These are phyloP conservation scores for Phytophthora hybrid DNA, from an alignment of 352 stramenopile species.

Conservation along the genomic window DNA sequence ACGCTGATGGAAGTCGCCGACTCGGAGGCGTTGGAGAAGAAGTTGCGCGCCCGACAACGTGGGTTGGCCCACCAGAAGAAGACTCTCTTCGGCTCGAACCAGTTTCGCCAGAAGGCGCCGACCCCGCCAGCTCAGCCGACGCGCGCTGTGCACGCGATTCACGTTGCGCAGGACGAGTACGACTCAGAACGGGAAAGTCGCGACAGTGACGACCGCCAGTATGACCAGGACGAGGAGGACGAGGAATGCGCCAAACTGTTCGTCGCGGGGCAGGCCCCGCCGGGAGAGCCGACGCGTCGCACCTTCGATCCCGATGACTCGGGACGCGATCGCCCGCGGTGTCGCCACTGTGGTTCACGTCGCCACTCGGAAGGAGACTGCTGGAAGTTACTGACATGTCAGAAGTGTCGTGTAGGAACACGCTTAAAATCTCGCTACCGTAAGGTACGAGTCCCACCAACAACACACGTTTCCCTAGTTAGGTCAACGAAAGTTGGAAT, in stretches of 20 bases:
- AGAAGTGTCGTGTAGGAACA: too few relatives aligned
- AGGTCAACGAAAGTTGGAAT: too few relatives aligned
- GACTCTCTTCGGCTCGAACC: conserved; percentile 1
- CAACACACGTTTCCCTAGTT: too few relatives aligned
- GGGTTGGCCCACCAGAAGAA: conserved; percentile 4
- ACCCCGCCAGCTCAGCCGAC: neutral
- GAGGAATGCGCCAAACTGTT: conserved; percentile 9
- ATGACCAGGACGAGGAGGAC: conserved; percentile 10
- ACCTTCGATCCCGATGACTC: neutral
- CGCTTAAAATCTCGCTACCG: too few relatives aligned
- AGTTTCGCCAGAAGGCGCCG: conserved; percentile 13
- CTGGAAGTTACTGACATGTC: neutral
- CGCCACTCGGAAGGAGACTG: neutral
- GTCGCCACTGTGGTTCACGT: conserved; percentile 9
- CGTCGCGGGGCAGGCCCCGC: neutral
- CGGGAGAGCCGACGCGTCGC: neutral
- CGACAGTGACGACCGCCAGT: conserved; percentile 6
- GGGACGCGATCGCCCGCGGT: conserved; percentile 4
- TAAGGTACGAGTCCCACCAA: too few relatives aligned
- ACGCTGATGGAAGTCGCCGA: neutral
- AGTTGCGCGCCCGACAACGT: conserved; percentile 11
- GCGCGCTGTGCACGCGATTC: neutral
- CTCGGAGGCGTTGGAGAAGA: conserved; percentile 1
- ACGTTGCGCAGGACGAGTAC: neutral
- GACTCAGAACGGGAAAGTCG: conserved; percentile 2